Conservation (phyloP, 1,139 yeast genomes). For the Barnettozyma hawaiiensis region DNA sequence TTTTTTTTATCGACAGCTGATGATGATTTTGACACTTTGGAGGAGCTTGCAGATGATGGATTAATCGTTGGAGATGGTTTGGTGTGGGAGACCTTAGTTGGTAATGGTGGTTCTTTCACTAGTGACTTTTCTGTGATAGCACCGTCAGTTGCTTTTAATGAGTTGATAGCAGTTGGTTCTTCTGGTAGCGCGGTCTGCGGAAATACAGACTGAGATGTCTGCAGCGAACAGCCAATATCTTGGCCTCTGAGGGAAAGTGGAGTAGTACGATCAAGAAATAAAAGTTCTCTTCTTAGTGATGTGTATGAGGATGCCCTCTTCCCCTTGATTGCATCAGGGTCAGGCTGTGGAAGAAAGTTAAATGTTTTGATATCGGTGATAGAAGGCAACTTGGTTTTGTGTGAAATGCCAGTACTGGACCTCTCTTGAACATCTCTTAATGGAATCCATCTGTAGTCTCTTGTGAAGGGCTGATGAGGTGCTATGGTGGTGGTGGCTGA, state of each 20-base stretch:
- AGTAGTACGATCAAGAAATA: background rate
- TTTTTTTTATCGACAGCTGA: background rate
- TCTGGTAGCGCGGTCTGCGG: background rate
- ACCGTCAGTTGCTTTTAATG: too few species aligned
- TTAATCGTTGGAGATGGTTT: background rate
- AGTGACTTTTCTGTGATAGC: background rate
- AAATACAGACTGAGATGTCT: background rate
- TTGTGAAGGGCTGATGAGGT: background rate
- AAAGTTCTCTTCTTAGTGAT: background rate
- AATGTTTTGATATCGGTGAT: conserved; percentile 8
- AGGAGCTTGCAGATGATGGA: background rate
- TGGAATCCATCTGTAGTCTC: conserved; percentile 1
- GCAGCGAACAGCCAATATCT: background rate
- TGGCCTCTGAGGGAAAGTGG: background rate
- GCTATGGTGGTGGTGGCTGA: background rate
- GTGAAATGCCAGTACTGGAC: background rate
- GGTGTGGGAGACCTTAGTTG: background rate
- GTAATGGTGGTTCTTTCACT: background rate
- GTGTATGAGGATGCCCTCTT: background rate
- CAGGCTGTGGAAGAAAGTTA: conserved; percentile 8
- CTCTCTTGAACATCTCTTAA: background rate
- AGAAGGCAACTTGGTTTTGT: conserved; percentile 10
- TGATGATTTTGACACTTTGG: background rate
- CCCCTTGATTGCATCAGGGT: background rate
- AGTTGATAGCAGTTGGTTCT: background rate